phyloP scores from a whole-genome alignment of 352 stramenopile species.

The Pythium folliculosum region DNA sequence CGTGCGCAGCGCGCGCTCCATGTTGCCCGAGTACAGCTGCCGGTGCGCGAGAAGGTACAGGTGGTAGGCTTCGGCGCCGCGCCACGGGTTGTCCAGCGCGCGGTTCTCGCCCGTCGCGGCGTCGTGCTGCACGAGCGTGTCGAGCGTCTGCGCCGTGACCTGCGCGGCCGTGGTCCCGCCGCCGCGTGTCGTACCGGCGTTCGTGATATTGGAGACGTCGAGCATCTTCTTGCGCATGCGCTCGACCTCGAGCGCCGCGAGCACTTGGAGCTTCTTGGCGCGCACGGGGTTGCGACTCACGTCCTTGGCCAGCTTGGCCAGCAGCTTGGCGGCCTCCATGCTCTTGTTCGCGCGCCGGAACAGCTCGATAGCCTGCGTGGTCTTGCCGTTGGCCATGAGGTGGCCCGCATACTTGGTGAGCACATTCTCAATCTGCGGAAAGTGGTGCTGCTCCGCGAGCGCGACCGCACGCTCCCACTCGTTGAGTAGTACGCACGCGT shows the following conservation, averaged over 20 bases:
- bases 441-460: conserved; percentile 91
- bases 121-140: conserved; percentile 91
- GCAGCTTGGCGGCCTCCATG: conserved; percentile 89
- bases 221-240: conserved; percentile 91
- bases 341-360: conserved; percentile 92
- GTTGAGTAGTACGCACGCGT: conserved; percentile 92
- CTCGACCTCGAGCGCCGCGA: conserved; percentile 94
- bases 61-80: conserved; percentile 93
- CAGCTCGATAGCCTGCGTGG: conserved; percentile 90
- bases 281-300: conserved; percentile 82
- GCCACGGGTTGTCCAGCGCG: conserved; percentile 93
- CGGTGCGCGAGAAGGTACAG: conserved; percentile 92
- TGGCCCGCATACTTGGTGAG: conserved; percentile 89
- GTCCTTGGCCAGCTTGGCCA: conserved; percentile 86
- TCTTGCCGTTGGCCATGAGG: conserved; percentile 86
- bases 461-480: conserved; percentile 91
- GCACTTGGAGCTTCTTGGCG: conserved; percentile 93
- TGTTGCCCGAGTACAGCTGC: conserved; percentile 87
- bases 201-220: conserved; percentile 60
- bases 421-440: conserved; percentile 94
- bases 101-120: conserved; percentile 77
- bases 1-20: conserved; percentile 85
- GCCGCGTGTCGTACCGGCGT: conserved; percentile 43
- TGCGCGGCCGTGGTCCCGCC: conserved; percentile 58
- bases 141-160: conserved; percentile 89